These are phyloP conservation scores for Myotisia sp. DNA, from an alignment of 2,329 filamentous ascomycete genomes.

Conservation along the genomic window DNA sequence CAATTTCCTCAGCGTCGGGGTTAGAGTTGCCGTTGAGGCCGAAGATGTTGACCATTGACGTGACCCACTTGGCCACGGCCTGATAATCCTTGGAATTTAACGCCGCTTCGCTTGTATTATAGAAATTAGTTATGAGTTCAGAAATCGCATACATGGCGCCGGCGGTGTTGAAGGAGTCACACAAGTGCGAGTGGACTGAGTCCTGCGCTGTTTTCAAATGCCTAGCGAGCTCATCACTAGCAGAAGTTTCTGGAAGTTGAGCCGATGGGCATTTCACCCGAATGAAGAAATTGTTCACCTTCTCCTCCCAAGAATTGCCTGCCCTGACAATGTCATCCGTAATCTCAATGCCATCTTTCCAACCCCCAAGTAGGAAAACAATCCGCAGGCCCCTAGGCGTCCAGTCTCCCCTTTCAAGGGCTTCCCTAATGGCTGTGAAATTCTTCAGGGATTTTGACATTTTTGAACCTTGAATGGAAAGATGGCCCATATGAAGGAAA, in stretches of 20 bases:
- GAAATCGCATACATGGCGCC: slow-evolving; percentile 64
- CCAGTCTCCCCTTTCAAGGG: slow-evolving; percentile 54
- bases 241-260: slow-evolving; percentile 43
- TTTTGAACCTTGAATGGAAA: slow-evolving; percentile 78
- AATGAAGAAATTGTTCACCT: slow-evolving; percentile 57
- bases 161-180: slow-evolving; percentile 79
- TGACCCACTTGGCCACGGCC: slow-evolving; percentile 60
- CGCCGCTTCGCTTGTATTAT: slow-evolving; percentile 38
- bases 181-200: slow-evolving; percentile 51
- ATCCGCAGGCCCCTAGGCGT: slow-evolving; percentile 68
- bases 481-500: slow-evolving; percentile 88
- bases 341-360: slow-evolving; percentile 86
- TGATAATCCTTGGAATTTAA: slow-evolving; percentile 36
- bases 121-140: slow-evolving; percentile 64
- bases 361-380: slow-evolving; percentile 73
- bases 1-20: slow-evolving; percentile 34
- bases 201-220: slow-evolving; percentile 41
- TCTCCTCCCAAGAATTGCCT: slow-evolving; percentile 65
- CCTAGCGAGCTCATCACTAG: slow-evolving; percentile 56
- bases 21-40: slow-evolving; percentile 45
- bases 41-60: slow-evolving; percentile 68
- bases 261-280: slow-evolving; percentile 38
- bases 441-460: slow-evolving; percentile 97
- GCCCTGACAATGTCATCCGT: slow-evolving; percentile 65
- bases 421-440: slow-evolving; percentile 83